Conservation (phyloP, 2,329 filamentous ascomycete species). For the Daldinia eschscholtzii region DNA sequence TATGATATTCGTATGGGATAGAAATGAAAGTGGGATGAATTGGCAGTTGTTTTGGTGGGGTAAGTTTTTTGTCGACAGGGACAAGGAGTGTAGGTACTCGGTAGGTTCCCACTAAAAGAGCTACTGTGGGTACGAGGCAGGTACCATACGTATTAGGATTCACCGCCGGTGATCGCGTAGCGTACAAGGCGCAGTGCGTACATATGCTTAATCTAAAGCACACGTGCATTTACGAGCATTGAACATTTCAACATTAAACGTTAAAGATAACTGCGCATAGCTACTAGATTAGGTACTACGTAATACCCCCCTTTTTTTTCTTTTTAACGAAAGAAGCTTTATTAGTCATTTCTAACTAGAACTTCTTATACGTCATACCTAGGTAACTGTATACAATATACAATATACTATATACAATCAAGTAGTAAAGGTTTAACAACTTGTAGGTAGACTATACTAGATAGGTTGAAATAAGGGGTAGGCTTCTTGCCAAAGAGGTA, state of each 20-base stretch:
- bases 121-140: slow-evolving; percentile 7
- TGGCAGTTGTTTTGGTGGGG: neutral
- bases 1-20: neutral
- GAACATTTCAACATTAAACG: neutral
- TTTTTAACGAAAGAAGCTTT: neutral
- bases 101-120: slow-evolving; percentile 11
- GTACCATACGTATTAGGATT: slow-evolving; percentile 8
- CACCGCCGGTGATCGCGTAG: slow-evolving; percentile 10
- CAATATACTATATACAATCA: neutral
- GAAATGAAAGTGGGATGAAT: slow-evolving; percentile 26
- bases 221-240: neutral
- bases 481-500: neutral
- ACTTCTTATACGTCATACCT: slow-evolving; percentile 1
- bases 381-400: too few species aligned
- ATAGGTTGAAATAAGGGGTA: slow-evolving; percentile 3
- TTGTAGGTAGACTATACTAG: slow-evolving; percentile 7
- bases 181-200: slow-evolving; percentile 2
- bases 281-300: too few species aligned
- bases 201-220: neutral
- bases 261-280: neutral
- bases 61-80: slow-evolving; percentile 9
- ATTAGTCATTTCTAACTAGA: neutral
- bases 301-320: neutral
- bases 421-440: neutral
- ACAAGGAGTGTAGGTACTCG: slow-evolving; percentile 1